Base-by-base conservation (phyloP, 768 basidiomycete species). In the Amanita polypyramis region DNA sequence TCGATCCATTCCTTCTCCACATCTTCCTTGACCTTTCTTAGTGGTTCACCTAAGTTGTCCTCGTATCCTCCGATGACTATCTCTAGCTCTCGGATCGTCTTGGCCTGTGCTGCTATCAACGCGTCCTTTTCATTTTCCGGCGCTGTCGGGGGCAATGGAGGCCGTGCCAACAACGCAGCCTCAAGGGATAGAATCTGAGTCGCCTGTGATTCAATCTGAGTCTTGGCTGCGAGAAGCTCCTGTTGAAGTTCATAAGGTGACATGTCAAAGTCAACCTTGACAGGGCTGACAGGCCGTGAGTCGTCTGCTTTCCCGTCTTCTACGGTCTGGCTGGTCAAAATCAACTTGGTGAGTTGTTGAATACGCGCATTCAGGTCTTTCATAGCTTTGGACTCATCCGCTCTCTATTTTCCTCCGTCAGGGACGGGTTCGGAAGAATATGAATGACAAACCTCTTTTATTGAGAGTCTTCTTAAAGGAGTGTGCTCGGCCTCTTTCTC, bases 241-340 rank as follows among this genome's bases (percentile, higher is more conserved):
- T 94, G 87, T 67, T 93, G 90, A 1, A 95, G 72, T 82, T 91
- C 83, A 53, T 90, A 90, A 2, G 88, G 85, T 0, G 86, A 79
- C 79, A 87, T 80, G 59, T 92, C 87, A 56, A 91, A 94, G 61
- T 94, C 88, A 27, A 96, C 69, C 68, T 94, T 95, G 47, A 76
- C 75, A 0, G 93, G 93, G 63, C 90, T 93, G 5, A 71, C 72
- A 0, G 92, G 85, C 14, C 86, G 71, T 20, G 85, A 83, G 44
- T 85, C 83, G 47, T 79, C 80, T 40, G 77, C 79, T 52, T 72
- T 77, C 43, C 55, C 68, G 50, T 85, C 82, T 53, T 82, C 84
- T 25, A 95, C 81, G 1, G 79, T 86, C 53, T 88, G 82, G 53
- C 87, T 90, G 3, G 92, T 95, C 52, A 90, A 64, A 57, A 90